phyloP scores from a whole-genome alignment of 2,329 filamentous ascomycete species.

The Emergomyces pasteurianus region DNA sequence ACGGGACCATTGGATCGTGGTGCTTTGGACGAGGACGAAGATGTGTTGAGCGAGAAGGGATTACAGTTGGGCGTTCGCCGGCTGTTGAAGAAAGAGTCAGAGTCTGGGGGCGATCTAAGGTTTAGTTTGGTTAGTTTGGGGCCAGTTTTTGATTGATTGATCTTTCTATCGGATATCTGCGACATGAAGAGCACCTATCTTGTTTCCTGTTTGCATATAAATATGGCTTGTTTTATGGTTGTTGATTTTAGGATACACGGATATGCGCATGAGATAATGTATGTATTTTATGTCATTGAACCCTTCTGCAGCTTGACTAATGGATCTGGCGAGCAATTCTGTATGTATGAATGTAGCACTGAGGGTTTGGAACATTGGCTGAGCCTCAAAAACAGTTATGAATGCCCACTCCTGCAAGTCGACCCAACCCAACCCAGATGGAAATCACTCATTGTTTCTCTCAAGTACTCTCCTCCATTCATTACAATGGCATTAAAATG shows the following conservation, averaged over 20 bases:
- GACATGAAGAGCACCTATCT: background rate
- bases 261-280: background rate
- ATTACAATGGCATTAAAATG: background rate
- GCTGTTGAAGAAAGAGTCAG: conserved; percentile 47
- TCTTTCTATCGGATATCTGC: background rate
- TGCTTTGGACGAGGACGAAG: conserved; percentile 46
- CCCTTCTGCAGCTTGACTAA: background rate
- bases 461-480: background rate
- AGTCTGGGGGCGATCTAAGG: conserved; percentile 42
- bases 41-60: conserved; percentile 64
- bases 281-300: background rate
- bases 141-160: conserved; percentile 40
- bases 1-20: conserved; percentile 64
- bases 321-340: background rate
- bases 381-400: background rate
- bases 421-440: no score
- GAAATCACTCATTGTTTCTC: background rate
- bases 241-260: background rate
- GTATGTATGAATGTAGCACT: background rate
- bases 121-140: conserved; percentile 53
- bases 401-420: background rate
- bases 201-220: background rate
- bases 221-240: background rate
- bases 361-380: background rate
- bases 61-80: conserved; percentile 55